These are phyloP conservation scores for Citrus maxima DNA, from an alignment of 345 rosid species.

Conservation along the genomic window DNA sequence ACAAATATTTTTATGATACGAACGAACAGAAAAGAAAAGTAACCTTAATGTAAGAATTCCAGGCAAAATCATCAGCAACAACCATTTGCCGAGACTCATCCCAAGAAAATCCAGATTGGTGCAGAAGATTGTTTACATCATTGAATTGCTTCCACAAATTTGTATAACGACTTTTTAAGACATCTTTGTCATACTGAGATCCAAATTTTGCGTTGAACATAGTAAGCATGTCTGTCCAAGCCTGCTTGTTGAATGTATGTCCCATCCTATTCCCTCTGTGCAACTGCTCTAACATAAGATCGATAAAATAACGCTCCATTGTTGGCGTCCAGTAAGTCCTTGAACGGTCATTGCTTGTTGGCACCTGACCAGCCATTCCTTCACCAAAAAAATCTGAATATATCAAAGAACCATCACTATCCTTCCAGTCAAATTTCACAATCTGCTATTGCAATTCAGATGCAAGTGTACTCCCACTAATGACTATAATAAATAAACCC, in stretches of 20 bases:
- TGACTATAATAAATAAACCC: not conserved
- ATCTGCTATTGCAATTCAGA: not conserved
- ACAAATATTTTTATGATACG: not conserved
- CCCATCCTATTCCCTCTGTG: conserved; percentile 73
- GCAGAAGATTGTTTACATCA: conserved; percentile 66
- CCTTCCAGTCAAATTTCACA: not conserved
- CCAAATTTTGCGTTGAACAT: conserved; percentile 66
- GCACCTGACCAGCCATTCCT: conserved; percentile 38
- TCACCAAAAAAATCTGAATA: conserved; percentile 1
- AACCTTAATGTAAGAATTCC: conserved; percentile 74
- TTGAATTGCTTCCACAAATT: conserved; percentile 77
- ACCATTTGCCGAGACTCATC: conserved; percentile 72
- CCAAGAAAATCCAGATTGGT: conserved; percentile 74
- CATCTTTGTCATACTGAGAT: conserved; percentile 82
- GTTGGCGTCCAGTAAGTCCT: conserved; percentile 82
- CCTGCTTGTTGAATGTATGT: conserved; percentile 81
- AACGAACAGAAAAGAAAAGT: conserved; percentile 4
- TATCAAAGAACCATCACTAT: not conserved
- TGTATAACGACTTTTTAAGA: conserved; percentile 66
- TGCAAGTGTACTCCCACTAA: not conserved
- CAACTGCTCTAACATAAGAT: conserved; percentile 82
- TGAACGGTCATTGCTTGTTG: conserved; percentile 52
- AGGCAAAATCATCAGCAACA: conserved; percentile 58
- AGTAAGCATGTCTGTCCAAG: conserved; percentile 72
- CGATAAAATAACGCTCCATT: conserved; percentile 86